Conservation (phyloP, 768 basidiomycete species). For the Phylloporus rhodoxanthus region DNA sequence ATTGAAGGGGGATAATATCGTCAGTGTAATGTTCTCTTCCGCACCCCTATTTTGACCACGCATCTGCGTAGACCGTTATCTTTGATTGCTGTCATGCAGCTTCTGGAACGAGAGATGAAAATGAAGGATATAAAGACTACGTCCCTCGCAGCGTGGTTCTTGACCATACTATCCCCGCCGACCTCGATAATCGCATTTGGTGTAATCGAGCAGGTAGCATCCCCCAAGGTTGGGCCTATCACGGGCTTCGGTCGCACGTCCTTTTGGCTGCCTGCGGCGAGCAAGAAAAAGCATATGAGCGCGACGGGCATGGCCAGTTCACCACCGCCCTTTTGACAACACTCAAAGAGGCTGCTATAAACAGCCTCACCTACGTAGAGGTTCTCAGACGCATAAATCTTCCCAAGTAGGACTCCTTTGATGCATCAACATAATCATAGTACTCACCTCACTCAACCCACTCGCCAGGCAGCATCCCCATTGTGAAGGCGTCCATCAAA, state of each 20-base stretch:
- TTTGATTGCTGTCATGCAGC: constrained; percentile 44
- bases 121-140: constrained; percentile 4
- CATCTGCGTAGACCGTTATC: constrained; percentile 35
- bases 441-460: background rate
- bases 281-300: constrained; percentile 30
- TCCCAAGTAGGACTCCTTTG: constrained; percentile 2
- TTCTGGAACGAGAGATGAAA: constrained; percentile 27
- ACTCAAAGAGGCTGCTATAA: constrained; percentile 4
- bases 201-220: constrained; percentile 9
- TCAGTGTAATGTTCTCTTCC: constrained; percentile 13
- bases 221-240: constrained; percentile 19
- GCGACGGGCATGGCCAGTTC: constrained; percentile 20
- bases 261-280: constrained; percentile 40
- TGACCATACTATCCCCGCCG: background rate
- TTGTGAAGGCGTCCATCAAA: constrained; percentile 23
- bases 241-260: constrained; percentile 34
- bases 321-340: constrained; percentile 19
- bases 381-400: constrained; percentile 17
- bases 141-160: constrained; percentile 6
- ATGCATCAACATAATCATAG: background rate
- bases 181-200: constrained; percentile 27
- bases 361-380: constrained; percentile 22
- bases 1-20: constrained; percentile 40
- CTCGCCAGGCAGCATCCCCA: constrained; percentile 24
- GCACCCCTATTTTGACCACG: background rate